Evolutionary conservation across 2,329 filamentous ascomycete species (phyloP).

Genomic region (Colletotrichum sansevieriae): DNA sequence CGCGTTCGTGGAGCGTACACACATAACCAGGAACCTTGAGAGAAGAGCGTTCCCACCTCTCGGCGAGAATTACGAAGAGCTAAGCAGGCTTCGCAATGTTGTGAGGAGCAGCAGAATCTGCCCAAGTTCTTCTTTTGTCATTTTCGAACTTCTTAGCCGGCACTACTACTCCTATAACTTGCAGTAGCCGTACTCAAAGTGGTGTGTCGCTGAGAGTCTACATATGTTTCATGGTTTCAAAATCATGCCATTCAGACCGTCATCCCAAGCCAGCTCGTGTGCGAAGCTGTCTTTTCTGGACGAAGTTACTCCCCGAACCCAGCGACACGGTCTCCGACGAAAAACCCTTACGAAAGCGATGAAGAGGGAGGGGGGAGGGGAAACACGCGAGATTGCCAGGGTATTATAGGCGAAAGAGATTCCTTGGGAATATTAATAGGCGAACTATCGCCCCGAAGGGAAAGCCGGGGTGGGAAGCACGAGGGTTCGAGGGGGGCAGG

Average conservation of each 20-base stretch:
- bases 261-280: not conserved
- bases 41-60: not conserved
- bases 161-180: not conserved
- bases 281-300: not conserved
- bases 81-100: not conserved
- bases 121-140: not conserved
- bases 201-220: slow-evolving; percentile 13
- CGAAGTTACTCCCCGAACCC: no score
- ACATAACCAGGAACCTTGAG: no score
- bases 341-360: no score
- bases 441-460: not conserved
- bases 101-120: not conserved
- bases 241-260: slow-evolving; percentile 1
- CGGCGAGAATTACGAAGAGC: slow-evolving; percentile 8
- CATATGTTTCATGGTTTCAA: slow-evolving; percentile 16
- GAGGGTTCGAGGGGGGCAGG: slow-evolving; percentile 14
- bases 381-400: slow-evolving; percentile 9
- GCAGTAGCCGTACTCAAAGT: not conserved
- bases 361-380: not conserved
- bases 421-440: not conserved
- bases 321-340: no score
- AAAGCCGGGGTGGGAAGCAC: slow-evolving; percentile 13
- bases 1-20: no score
- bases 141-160: not conserved
- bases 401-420: not conserved